Conservation (phyloP, 2,329 filamentous ascomycete genomes). For the Trichoderma semiorbis region DNA sequence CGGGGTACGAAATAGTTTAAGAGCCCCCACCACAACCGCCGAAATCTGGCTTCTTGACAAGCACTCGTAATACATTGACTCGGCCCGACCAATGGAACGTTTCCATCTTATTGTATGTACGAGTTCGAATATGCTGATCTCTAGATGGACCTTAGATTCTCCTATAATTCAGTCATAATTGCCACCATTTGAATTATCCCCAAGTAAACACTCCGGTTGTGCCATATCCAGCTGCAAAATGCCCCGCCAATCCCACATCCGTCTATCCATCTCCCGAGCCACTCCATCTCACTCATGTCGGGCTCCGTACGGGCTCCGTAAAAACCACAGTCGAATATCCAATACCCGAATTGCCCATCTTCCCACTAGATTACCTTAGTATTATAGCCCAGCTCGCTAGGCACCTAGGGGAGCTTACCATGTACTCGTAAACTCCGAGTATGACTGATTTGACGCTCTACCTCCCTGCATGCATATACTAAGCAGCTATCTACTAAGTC, state of each 20-base stretch:
- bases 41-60: constrained; percentile 8
- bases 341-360: background rate
- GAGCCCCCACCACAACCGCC: background rate
- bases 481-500: background rate
- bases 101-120: background rate
- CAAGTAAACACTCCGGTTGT: background rate
- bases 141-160: background rate
- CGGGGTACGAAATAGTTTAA: background rate
- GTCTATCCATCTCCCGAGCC: background rate
- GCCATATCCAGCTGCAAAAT: background rate
- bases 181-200: background rate
- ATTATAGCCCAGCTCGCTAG: background rate
- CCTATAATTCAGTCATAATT: background rate
- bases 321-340: background rate
- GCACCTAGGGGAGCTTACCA: background rate
- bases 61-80: background rate
- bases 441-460: background rate
- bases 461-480: background rate
- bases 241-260: background rate
- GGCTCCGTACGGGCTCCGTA: background rate
- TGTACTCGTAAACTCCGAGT: background rate
- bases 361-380: background rate
- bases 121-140: background rate
- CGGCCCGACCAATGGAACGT: background rate
- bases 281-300: background rate